phyloP scores from a whole-genome alignment of 441 rosid species.

The Raphanus hybrid region DNA sequence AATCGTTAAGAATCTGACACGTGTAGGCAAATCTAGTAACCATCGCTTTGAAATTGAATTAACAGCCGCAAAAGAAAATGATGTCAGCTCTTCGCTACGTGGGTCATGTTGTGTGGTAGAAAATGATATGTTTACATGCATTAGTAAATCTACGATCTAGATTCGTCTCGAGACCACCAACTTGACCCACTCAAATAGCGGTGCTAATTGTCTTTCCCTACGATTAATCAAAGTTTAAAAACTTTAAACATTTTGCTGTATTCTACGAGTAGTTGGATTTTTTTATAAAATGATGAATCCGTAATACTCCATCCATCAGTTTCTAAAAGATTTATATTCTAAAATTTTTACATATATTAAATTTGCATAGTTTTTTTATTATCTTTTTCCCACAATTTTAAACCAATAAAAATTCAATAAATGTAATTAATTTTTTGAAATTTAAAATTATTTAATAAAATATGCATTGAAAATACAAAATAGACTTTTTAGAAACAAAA shows the following conservation, averaged over 20 bases:
- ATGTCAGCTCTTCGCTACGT: constrained; percentile 15
- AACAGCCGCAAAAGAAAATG: constrained; percentile 17
- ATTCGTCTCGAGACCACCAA: constrained; percentile 40
- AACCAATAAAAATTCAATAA: too few species aligned
- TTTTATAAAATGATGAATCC: not conserved
- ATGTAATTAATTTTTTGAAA: too few species aligned
- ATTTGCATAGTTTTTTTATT: too few species aligned
- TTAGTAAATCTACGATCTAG: constrained; percentile 32
- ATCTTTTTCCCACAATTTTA: too few species aligned
- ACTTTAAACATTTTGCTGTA: not conserved
- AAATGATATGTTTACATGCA: constrained; percentile 4
- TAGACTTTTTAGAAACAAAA: too few species aligned
- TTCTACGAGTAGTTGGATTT: not conserved
- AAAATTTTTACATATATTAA: too few species aligned
- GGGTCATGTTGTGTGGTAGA: not conserved
- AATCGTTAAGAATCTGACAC: constrained; percentile 17
- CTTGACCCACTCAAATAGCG: constrained; percentile 23
- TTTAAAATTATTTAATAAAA: too few species aligned
- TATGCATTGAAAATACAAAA: too few species aligned
- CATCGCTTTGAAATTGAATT: constrained; percentile 19
- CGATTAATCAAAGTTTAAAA: constrained; percentile 1
- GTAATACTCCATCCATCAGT: not conserved
- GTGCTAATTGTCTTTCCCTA: constrained; percentile 22
- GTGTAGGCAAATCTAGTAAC: constrained; percentile 16
- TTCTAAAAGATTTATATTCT: too few species aligned